Conservation (phyloP, 75 land plant genomes). For the Cupressus sempervirens region DNA sequence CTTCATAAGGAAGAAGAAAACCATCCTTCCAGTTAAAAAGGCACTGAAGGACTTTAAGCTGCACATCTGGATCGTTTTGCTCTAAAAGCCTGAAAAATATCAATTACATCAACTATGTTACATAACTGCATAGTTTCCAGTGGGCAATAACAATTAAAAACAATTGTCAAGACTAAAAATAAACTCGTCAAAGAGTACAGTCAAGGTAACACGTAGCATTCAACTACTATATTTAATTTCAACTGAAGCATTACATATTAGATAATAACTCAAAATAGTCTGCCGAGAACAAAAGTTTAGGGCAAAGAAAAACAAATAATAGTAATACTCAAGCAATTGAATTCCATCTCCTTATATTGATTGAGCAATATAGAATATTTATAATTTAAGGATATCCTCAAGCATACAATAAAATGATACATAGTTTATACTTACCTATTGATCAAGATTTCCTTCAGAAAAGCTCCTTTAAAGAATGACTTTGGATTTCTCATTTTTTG, state of each 20-base stretch:
- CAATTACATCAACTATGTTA: background rate
- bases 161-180: background rate
- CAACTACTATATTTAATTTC: background rate
- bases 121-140: background rate
- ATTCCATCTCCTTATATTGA: background rate
- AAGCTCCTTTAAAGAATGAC: constrained; percentile 45
- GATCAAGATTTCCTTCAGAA: constrained; percentile 63
- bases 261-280: background rate
- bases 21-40: constrained; percentile 79
- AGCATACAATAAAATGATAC: background rate
- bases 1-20: constrained; percentile 64
- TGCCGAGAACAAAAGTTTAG: background rate
- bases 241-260: background rate
- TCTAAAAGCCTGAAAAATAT: constrained; percentile 66
- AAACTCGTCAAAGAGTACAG: background rate
- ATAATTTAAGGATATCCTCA: background rate
- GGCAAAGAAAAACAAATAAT: background rate
- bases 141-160: background rate
- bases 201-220: background rate
- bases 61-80: constrained; percentile 83
- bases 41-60: constrained; percentile 74
- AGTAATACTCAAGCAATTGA: background rate
- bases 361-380: background rate
- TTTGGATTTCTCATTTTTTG: constrained; percentile 46
- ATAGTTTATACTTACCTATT: constrained; percentile 45